Evolutionary conservation across 2,329 filamentous ascomycete species (phyloP).

Genomic region (Tolypocladium nubicola): DNA sequence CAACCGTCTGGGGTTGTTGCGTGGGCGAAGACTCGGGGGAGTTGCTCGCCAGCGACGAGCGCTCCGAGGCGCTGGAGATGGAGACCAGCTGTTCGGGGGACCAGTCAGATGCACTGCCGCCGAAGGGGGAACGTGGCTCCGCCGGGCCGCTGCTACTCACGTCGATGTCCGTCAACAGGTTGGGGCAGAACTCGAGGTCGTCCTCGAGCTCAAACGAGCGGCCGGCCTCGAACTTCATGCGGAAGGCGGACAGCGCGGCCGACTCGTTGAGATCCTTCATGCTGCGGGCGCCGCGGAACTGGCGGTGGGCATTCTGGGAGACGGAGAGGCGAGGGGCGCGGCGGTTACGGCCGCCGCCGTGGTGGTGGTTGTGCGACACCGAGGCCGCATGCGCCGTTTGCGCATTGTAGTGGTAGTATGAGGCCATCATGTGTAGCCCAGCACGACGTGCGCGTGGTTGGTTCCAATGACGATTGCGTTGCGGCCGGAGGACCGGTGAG

Average conservation of each 20-base stretch:
- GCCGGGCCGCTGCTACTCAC: slow-evolving; percentile 42
- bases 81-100: slow-evolving; percentile 61
- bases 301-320: slow-evolving; percentile 73
- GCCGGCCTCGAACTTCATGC: slow-evolving; percentile 79
- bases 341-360: slow-evolving; percentile 63
- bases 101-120: slow-evolving; percentile 19
- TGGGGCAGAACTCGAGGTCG: slow-evolving; percentile 90
- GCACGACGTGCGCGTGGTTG: slow-evolving; percentile 1
- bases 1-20: slow-evolving; percentile 72
- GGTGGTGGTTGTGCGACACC: slow-evolving; percentile 63
- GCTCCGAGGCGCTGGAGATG: slow-evolving; percentile 86
- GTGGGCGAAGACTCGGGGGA: slow-evolving; percentile 87
- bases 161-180: slow-evolving; percentile 85
- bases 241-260: slow-evolving; percentile 66
- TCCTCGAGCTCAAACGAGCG: slow-evolving; percentile 93
- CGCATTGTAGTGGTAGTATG: slow-evolving; percentile 52
- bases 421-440: slow-evolving; percentile 38
- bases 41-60: slow-evolving; percentile 87
- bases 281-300: slow-evolving; percentile 74
- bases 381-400: slow-evolving; percentile 49
- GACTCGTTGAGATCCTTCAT: slow-evolving; percentile 80
- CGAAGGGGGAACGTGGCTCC: slow-evolving; percentile 6
- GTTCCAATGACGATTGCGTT: not conserved
- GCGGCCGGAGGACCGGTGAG: not conserved
- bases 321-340: slow-evolving; percentile 72